Percentiles rank a stretch among this genome's conserved stretches.
Evolutionary conservation across 2,329 filamentous ascomycete species (phyloP).

Genomic region (Xylariaceae sp.): DNA sequence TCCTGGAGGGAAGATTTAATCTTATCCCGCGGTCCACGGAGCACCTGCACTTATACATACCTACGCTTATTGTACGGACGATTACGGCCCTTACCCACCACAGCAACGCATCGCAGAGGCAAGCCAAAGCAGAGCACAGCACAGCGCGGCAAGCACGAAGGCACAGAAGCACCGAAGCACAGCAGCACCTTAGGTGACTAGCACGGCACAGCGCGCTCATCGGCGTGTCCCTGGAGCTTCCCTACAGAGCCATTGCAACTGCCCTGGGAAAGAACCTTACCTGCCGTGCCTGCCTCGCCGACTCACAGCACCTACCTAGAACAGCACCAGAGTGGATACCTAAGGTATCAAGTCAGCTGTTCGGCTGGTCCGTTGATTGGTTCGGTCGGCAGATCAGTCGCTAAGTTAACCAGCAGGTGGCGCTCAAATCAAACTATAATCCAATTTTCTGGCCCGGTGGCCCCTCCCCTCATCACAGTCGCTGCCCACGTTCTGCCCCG

Average conservation of each 20-base stretch:
- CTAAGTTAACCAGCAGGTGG: neutral
- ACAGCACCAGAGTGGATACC: neutral
- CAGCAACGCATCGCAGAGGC: neutral
- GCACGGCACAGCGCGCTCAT: neutral
- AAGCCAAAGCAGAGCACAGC: no score
- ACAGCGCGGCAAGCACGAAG: no score
- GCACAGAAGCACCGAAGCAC: no score
- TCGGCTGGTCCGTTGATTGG: neutral
- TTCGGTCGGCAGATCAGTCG: neutral
- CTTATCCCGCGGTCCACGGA: neutral
- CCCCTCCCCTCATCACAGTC: neutral
- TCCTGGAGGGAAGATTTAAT: neutral
- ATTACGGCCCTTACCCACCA: neutral
- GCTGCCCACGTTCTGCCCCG: constrained; percentile 9
- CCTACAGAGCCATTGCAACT: neutral
- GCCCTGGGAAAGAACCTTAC: neutral
- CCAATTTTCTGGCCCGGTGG: neutral
- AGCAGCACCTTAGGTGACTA: no score
- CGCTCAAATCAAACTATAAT: neutral
- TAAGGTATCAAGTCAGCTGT: neutral
- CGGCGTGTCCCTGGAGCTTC: neutral
- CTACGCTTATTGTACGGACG: no score
- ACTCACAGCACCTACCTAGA: neutral
- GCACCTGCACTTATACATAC: no score
- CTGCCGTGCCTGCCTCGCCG: no score